phyloP scores from a whole-genome alignment of 2,329 filamentous ascomycete species.

The Tolypocladium amazonense region DNA sequence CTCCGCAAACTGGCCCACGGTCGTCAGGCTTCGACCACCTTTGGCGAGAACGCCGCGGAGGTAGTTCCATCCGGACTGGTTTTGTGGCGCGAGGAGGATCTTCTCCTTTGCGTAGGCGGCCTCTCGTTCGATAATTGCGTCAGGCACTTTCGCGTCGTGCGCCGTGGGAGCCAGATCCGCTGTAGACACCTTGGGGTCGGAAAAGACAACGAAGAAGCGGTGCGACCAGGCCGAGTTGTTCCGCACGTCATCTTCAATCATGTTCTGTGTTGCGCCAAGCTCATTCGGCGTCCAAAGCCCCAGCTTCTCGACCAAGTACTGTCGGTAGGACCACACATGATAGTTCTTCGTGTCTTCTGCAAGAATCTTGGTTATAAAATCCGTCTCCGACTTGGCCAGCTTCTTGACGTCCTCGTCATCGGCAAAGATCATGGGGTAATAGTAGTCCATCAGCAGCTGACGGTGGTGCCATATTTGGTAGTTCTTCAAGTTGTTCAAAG shows the following conservation, averaged over 20 bases:
- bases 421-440: conserved; percentile 48
- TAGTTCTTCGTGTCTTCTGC: conserved; percentile 90
- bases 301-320: conserved; percentile 55
- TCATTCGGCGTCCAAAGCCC: conserved; percentile 63
- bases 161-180: conserved; percentile 36
- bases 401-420: conserved; percentile 43
- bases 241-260: conserved; percentile 71
- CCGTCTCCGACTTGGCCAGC: conserved; percentile 55
- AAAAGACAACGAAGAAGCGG: conserved; percentile 86
- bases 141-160: conserved; percentile 45
- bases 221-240: conserved; percentile 99
- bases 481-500: conserved; percentile 83
- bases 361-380: conserved; percentile 74
- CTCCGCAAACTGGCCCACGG: conserved; percentile 35
- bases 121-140: conserved; percentile 61
- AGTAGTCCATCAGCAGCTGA: conserved; percentile 51
- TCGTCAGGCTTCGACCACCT: conserved; percentile 40
- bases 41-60: conserved; percentile 65
- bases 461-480: conserved; percentile 93
- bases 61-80: conserved; percentile 92
- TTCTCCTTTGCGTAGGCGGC: conserved; percentile 62
- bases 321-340: conserved; percentile 94
- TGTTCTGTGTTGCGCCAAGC: conserved; percentile 56
- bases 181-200: conserved; percentile 42
- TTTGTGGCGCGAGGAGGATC: conserved; percentile 76